Evolutionary conservation across 345 rosid genomes (phyloP).

Genomic region (Rhizophora mangle): DNA sequence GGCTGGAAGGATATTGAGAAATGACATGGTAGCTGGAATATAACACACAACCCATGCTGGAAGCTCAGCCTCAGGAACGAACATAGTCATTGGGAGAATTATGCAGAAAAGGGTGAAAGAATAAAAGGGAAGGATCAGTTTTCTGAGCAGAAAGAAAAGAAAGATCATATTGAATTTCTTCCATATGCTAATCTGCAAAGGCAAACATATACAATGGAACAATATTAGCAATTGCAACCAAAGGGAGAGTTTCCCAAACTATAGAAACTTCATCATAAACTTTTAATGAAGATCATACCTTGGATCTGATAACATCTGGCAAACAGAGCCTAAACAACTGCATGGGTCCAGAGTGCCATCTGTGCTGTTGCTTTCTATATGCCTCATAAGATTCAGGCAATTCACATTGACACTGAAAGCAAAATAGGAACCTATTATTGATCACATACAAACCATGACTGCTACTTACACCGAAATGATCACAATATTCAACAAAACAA

Average conservation of each 20-base stretch:
- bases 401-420: slow-evolving; percentile 78
- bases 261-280: not conserved
- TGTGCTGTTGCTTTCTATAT: slow-evolving; percentile 85
- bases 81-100: slow-evolving; percentile 95
- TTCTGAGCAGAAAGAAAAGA: slow-evolving; percentile 82
- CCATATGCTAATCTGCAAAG: slow-evolving; percentile 70
- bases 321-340: slow-evolving; percentile 89
- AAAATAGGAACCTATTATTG: not conserved
- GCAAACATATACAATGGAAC: not conserved
- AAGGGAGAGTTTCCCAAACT: not conserved
- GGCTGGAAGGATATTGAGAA: slow-evolving; percentile 90
- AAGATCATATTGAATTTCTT: slow-evolving; percentile 92
- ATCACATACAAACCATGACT: not conserved
- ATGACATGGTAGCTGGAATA: slow-evolving; percentile 94
- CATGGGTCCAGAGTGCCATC: slow-evolving; percentile 99
- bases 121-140: slow-evolving; percentile 84
- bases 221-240: not conserved
- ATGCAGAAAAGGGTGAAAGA: slow-evolving; percentile 95
- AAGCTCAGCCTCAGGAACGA: slow-evolving; percentile 88
- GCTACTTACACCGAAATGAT: too few species aligned
- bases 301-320: slow-evolving; percentile 67
- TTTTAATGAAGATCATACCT: slow-evolving; percentile 36
- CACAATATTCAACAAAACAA: not conserved
- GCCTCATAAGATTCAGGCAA: slow-evolving; percentile 94
- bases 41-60: slow-evolving; percentile 94